These are phyloP conservation scores for Pseudopithomyces maydicus DNA, from an alignment of 2,329 filamentous ascomycete genomes.

Conservation along the genomic window DNA sequence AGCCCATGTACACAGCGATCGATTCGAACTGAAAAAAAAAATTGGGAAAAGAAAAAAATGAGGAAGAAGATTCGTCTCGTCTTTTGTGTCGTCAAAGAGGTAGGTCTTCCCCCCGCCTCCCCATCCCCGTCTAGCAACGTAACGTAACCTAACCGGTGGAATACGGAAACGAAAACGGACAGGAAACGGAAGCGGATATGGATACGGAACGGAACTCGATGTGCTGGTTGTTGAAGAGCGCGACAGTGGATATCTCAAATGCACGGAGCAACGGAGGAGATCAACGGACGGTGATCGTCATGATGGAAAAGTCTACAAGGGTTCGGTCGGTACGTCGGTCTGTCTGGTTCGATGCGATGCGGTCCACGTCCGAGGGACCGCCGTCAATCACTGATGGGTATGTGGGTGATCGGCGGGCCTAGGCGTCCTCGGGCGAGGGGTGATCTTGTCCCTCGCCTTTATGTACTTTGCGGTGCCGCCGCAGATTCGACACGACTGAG, in stretches of 20 bases:
- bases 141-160: slow-evolving; percentile 19
- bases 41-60: too few relatives aligned
- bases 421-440: slow-evolving; percentile 55
- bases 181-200: too few relatives aligned
- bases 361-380: slow-evolving; percentile 6
- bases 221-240: slow-evolving; percentile 24
- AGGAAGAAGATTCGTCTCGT: slow-evolving; percentile 38
- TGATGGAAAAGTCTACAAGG: slow-evolving; percentile 10
- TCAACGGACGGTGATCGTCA: slow-evolving; percentile 17
- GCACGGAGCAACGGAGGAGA: slow-evolving; percentile 27
- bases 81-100: slow-evolving; percentile 23
- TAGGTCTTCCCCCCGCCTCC: too few relatives aligned
- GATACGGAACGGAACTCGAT: too few relatives aligned
- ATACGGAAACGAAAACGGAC: too few relatives aligned
- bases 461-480: slow-evolving; percentile 95
- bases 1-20: slow-evolving; percentile 35
- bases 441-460: slow-evolving; percentile 67
- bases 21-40: too few relatives aligned
- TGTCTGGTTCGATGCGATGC: slow-evolving; percentile 2
- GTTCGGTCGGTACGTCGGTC: too few relatives aligned
- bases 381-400: too few relatives aligned
- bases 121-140: slow-evolving; percentile 18
- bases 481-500: slow-evolving; percentile 94
- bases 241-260: slow-evolving; percentile 46
- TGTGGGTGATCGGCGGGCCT: slow-evolving; percentile 29